Evolutionary conservation across 179 eudicot genomes (phyloP).

Genomic region (Silene vulgaris): DNA sequence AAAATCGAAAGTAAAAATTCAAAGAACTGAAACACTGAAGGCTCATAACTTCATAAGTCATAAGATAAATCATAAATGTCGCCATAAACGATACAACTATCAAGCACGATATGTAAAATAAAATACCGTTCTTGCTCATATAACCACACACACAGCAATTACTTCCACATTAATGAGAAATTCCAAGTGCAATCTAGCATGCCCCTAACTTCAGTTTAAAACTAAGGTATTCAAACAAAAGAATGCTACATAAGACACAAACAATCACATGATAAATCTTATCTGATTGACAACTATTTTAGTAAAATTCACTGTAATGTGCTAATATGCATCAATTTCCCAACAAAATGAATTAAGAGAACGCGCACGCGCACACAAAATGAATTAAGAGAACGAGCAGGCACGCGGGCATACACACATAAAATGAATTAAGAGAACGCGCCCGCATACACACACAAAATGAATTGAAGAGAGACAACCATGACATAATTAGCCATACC

Average conservation of each 20-base stretch:
- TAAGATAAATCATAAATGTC: not conserved
- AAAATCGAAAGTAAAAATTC: not conserved
- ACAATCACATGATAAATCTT: not conserved
- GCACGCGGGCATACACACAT: no score
- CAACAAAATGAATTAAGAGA: not conserved
- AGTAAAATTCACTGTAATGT: not conserved
- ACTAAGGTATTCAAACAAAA: not conserved
- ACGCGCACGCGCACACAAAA: no score
- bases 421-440: not conserved
- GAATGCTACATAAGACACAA: not conserved
- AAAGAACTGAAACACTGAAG: not conserved
- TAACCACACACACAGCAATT: not conserved
- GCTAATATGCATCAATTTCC: not conserved
- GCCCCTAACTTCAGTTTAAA: no score
- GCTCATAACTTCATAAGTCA: not conserved
- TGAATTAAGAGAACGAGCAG: not conserved
- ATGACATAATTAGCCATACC: conserved; percentile 32
- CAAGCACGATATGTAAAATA: not conserved
- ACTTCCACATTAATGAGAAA: not conserved
- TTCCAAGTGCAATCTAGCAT: not conserved
- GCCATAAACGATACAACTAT: not conserved
- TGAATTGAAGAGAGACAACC: not conserved
- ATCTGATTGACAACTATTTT: not conserved
- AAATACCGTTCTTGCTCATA: not conserved
- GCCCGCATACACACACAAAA: no score